These are phyloP conservation scores for Colletotrichum sp. DNA, from an alignment of 2,329 filamentous ascomycete species.

Conservation along the genomic window DNA sequence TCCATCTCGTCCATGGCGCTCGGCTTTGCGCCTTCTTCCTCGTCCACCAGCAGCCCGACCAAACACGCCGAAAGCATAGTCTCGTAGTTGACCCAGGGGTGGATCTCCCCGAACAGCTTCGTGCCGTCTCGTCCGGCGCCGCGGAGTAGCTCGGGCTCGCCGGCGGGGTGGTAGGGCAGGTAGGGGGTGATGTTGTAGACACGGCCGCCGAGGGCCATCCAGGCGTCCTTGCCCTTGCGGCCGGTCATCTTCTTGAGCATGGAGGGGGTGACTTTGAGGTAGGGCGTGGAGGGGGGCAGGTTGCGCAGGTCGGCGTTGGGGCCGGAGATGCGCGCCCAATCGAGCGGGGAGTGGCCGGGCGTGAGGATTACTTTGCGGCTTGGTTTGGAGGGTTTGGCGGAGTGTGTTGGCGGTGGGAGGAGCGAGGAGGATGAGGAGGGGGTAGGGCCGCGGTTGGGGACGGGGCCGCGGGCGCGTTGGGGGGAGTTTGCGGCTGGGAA, in stretches of 20 bases:
- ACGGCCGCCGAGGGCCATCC: slow-evolving; percentile 87
- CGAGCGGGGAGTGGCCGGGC: slow-evolving; percentile 93
- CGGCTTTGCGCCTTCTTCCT: slow-evolving; percentile 49
- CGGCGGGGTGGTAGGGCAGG: slow-evolving; percentile 88
- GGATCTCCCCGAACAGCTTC: slow-evolving; percentile 68
- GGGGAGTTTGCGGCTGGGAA: slow-evolving; percentile 25
- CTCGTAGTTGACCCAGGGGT: slow-evolving; percentile 77
- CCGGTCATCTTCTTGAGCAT: slow-evolving; percentile 82
- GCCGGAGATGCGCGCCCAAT: slow-evolving; percentile 85
- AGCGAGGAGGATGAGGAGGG: slow-evolving; percentile 43
- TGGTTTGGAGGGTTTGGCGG: slow-evolving; percentile 57
- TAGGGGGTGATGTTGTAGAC: slow-evolving; percentile 97
- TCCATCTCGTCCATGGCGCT: slow-evolving; percentile 68
- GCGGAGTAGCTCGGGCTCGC: slow-evolving; percentile 73
- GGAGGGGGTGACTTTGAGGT: slow-evolving; percentile 80
- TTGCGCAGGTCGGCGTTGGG: slow-evolving; percentile 73
- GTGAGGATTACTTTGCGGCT: slow-evolving; percentile 78
- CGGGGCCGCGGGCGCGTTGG: slow-evolving; percentile 27
- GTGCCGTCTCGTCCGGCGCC: slow-evolving; percentile 68
- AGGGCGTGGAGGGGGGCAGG: slow-evolving; percentile 53
- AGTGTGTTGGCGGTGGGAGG: slow-evolving; percentile 61
- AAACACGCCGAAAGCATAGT: slow-evolving; percentile 70
- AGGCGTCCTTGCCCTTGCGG: slow-evolving; percentile 83
- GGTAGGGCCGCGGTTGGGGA: slow-evolving; percentile 40
- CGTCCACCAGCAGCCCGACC: slow-evolving; percentile 67